Evolutionary conservation across 306 rosid species (phyloP), one percentile per base, ranked within the genome.

Genomic region (Bauhinia variegata): DNA sequence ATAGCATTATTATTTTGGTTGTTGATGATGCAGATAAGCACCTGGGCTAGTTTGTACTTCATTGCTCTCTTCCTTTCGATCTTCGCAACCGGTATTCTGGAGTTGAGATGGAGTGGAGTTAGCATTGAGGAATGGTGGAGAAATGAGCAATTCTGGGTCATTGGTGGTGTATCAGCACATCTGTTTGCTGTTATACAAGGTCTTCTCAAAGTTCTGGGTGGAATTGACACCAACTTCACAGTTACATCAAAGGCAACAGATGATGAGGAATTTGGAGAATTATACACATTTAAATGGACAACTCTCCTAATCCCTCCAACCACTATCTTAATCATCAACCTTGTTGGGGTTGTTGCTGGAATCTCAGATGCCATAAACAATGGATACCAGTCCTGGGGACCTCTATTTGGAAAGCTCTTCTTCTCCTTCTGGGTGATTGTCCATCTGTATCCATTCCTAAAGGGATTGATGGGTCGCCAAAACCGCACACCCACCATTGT

Each of bases 71-170:
- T 93, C 86, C 46, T 80, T 33, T 88, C 97, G 14, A 90, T 93
- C 93, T 65, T 86, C 2, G 96, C 88, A 6, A 86, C 99, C 0
- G 97, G 95, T n/a, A 69, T 93, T 72, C 96, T 93, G 47, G 99
- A 93, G 85, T 81, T 93, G 73, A 89, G 85, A 82, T 93, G 98
- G 98, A 89, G 97, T 75, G 97, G 96, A 69, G 98, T 93, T 34
- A 88, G 95, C 88, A 93, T 93, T 15, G 98, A 93, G 70, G 98
- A 93, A 75, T 88, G 97, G 99, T 93, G 99, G 99, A 93, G 99
- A 82, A 93, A 90, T 61, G 99, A 93, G 82, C 98, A 93, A 72
- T 93, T 93, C 71, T 93, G 97, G 97, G 98, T 93, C 74, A 93
- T 93, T 70, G 98, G 97, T 37, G 93, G 98, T 76, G 91, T 93